Base-by-base conservation (phyloP, 2,329 filamentous ascomycete genomes). In the Fusarium succisae region DNA sequence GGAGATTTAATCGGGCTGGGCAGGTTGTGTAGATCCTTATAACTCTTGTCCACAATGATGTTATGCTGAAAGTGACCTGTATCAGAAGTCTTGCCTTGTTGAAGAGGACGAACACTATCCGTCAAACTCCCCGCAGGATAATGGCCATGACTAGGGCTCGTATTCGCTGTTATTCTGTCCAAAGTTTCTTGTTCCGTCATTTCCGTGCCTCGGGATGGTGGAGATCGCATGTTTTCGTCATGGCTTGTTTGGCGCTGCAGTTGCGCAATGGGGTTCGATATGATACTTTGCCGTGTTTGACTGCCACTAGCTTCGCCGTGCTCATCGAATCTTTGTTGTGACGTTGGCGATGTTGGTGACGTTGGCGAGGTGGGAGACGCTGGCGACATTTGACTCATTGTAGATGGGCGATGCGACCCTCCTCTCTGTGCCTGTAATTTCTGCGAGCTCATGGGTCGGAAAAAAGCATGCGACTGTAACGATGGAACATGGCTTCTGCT, bases 401-500 rank as follows among this genome's bases (percentile, higher is more conserved):
- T 85, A 20, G 82, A 76, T 11, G 86, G 84, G 28, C 87, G 84
- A 43, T 84, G 80, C 14, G 83, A 88, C 73, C 92, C 90, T 72
- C 79, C 91, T 81, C 96, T 89, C 83, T 98, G 96, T 62, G 95
- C 95, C 83, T 98, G 96, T 57, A 98, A 86, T 81, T 94, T 93
- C 81, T 98, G 95, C 30, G 96, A 97, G 84, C 95, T 98, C 94
- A 99, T 97, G 44, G 96, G 96, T 28, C 92, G 93, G 80, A 97
- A 98, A 85, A 99, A 98, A 61, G 94, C 96, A 79, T 96, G 93
- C 22, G 94, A 95, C 6, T 94, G 92, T 60, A 99, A 86, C 4
- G 93, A 95, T 3, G 96, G 95, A 26, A 97, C 95, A 86, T 99
- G 96, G 47, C 94, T 96, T 79, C 92, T 90, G 80, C 92, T 95